These are phyloP conservation scores for Smallanthus sonchifolius DNA, from an alignment of 129 eudicot genomes.

Conservation along the genomic window DNA sequence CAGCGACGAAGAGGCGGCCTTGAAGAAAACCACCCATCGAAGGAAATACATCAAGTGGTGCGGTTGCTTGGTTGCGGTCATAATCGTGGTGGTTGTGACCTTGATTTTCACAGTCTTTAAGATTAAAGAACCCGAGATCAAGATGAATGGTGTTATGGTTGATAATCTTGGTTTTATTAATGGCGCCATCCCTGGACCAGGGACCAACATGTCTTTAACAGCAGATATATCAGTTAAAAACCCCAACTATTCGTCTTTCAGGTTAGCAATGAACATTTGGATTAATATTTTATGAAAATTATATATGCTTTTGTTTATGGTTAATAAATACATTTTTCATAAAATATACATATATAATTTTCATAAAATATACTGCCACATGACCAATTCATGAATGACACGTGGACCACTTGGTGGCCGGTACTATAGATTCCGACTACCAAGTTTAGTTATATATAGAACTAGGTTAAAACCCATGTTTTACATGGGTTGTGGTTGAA, in stretches of 20 bases:
- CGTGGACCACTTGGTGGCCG: no score
- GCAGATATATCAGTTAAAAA: conserved; percentile 76
- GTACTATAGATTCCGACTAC: no score
- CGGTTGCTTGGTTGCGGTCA: conserved; percentile 17
- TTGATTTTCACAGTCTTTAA: conserved; percentile 58
- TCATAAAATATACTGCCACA: no score
- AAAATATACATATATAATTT: neutral
- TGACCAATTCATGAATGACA: no score
- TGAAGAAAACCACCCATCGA: conserved; percentile 1
- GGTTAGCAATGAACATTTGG: conserved; percentile 4
- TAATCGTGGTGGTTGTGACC: conserved; percentile 41
- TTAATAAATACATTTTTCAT: no score
- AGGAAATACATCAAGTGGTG: conserved; percentile 34
- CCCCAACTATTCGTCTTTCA: conserved; percentile 71
- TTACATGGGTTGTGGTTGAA: no score
- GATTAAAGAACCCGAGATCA: conserved; percentile 54
- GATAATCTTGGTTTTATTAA: conserved; percentile 21
- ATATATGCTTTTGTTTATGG: neutral
- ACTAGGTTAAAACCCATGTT: no score
- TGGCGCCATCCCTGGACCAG: conserved; percentile 36
- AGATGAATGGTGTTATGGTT: conserved; percentile 41
- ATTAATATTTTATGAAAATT: neutral
- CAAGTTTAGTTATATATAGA: no score
- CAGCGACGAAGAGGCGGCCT: conserved; percentile 17
- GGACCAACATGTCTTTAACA: conserved; percentile 47